phyloP scores from a whole-genome alignment of 345 rosid species.

The Nasturtium officinale region DNA sequence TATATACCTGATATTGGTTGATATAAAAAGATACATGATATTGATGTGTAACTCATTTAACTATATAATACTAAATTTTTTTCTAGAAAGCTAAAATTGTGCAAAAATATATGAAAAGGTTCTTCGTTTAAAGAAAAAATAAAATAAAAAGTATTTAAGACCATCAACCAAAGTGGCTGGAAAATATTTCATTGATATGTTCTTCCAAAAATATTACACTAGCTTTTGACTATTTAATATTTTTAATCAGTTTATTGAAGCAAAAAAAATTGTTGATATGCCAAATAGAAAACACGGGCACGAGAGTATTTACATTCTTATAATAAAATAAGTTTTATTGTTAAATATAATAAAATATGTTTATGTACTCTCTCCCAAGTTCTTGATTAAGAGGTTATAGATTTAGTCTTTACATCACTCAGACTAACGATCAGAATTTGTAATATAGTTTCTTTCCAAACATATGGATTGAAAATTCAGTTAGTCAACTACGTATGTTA shows the following conservation, averaged over 20 bases:
- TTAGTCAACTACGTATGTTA: neutral
- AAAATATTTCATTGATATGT: neutral
- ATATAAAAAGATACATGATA: constrained; percentile 43
- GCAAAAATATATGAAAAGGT: neutral
- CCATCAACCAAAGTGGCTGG: constrained; percentile 6
- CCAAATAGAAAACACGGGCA: neutral
- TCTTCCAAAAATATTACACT: neutral
- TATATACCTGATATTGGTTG: constrained; percentile 39
- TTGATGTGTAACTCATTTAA: constrained; percentile 34
- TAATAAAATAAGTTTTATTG: neutral
- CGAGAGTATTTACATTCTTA: neutral
- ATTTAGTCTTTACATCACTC: neutral
- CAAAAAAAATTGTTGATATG: neutral
- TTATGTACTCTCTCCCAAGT: neutral
- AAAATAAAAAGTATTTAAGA: neutral
- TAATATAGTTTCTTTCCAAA: neutral
- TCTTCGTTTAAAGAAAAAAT: neutral
- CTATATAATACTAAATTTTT: too few species aligned
- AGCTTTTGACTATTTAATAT: neutral
- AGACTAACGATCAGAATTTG: neutral
- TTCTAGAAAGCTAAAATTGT: constrained; percentile 16
- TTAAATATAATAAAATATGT: neutral
- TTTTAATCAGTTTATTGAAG: neutral
- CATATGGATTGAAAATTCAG: neutral
- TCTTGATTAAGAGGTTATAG: too few species aligned